Evolutionary conservation across 345 rosid genomes (phyloP).

Genomic region (Eutrema yunnanense): DNA sequence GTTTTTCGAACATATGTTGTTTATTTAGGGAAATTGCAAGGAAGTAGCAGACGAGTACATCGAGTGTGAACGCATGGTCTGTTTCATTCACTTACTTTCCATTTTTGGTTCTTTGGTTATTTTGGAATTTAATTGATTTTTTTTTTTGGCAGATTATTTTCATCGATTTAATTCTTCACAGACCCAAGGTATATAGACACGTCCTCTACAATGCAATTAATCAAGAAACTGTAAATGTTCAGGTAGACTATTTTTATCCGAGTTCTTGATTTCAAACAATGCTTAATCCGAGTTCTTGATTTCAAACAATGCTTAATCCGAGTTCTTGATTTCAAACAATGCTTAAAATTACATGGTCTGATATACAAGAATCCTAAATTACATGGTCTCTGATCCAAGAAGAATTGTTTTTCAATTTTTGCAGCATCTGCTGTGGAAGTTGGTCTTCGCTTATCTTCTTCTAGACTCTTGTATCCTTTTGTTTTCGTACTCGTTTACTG

Average conservation of each 20-base stretch:
- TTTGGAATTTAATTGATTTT: not conserved
- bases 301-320: too few species aligned
- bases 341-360: not conserved
- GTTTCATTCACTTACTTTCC: constrained; percentile 9
- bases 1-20: not conserved
- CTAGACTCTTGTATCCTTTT: constrained; percentile 81
- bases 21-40: constrained; percentile 55
- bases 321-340: too few species aligned
- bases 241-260: constrained; percentile 37
- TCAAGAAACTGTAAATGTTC: constrained; percentile 36
- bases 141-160: constrained; percentile 47
- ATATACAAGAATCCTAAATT: not conserved
- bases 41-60: constrained; percentile 71
- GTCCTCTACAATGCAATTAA: constrained; percentile 59
- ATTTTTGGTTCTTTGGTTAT: not conserved
- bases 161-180: constrained; percentile 83
- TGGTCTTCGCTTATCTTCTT: constrained; percentile 47
- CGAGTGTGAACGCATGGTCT: constrained; percentile 85
- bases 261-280: not conserved
- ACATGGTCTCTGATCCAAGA: not conserved
- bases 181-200: constrained; percentile 72
- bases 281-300: too few species aligned
- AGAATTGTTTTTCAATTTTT: not conserved
- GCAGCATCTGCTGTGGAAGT: constrained; percentile 75
- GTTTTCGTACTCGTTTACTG: not conserved